Conservation (phyloP, 129 eudicot species). For the Lactuca sativa region DNA sequence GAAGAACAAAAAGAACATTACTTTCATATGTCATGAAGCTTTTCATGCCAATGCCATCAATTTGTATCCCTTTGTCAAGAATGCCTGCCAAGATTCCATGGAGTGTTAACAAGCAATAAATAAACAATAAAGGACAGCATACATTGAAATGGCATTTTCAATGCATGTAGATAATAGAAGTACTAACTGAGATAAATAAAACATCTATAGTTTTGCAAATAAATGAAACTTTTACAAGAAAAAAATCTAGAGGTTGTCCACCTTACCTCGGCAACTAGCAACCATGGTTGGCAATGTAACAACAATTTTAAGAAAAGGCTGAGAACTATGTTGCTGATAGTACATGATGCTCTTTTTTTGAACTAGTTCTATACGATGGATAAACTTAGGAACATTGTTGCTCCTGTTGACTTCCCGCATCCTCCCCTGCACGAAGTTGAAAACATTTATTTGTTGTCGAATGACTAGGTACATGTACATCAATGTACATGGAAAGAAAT, state of each 20-base stretch:
- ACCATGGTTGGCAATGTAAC: slow-evolving; percentile 97
- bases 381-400: slow-evolving; percentile 62
- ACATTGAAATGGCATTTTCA: slow-evolving; percentile 9
- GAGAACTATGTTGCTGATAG: slow-evolving; percentile 78
- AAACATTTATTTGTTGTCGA: neutral
- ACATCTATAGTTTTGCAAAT: neutral
- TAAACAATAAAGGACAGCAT: neutral
- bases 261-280: slow-evolving; percentile 88
- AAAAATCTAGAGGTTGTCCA: neutral
- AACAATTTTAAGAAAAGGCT: slow-evolving; percentile 86
- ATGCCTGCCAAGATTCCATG: slow-evolving; percentile 55
- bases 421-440: slow-evolving; percentile 59
- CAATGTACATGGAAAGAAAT: slow-evolving; percentile 5
- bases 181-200: slow-evolving; percentile 2
- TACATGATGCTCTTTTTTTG: slow-evolving; percentile 92
- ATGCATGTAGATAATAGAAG: neutral
- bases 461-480: neutral
- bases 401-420: slow-evolving; percentile 84
- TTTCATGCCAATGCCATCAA: slow-evolving; percentile 90
- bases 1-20: slow-evolving; percentile 89
- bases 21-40: slow-evolving; percentile 96
- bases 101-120: slow-evolving; percentile 3
- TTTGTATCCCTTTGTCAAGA: slow-evolving; percentile 92
- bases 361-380: slow-evolving; percentile 73
- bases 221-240: slow-evolving; percentile 5